Percentiles rank a stretch among this genome's conserved stretches.
phyloP scores from a whole-genome alignment of 2,329 filamentous ascomycete species.

The Fusarium devonianum region DNA sequence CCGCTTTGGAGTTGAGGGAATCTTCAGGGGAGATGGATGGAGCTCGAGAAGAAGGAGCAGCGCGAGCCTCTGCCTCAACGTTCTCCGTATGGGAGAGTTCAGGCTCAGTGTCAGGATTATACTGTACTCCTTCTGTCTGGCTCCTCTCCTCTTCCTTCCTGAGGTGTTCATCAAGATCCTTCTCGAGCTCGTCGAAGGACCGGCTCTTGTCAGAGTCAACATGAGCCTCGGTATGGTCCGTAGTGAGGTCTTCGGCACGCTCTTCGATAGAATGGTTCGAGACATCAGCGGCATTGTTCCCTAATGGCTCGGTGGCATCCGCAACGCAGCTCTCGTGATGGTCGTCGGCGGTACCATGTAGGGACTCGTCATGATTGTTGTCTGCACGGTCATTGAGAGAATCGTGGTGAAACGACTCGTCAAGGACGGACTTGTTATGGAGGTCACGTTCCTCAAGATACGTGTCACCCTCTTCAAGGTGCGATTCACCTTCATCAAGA shows the following conservation, averaged over 20 bases:
- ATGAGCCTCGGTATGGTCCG: background rate
- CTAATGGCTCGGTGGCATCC: too few relatives aligned
- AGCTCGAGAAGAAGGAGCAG: constrained; percentile 8
- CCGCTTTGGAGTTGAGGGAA: background rate
- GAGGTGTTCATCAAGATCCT: constrained; percentile 32
- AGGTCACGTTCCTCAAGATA: background rate
- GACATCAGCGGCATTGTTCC: too few relatives aligned
- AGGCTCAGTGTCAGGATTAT: constrained; percentile 1
- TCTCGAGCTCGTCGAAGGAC: constrained; percentile 32
- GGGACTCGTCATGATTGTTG: background rate
- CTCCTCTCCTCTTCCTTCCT: constrained; percentile 32
- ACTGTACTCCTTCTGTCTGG: constrained; percentile 20
- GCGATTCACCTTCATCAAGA: constrained; percentile 2
- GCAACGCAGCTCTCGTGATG: constrained; percentile 8
- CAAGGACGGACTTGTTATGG: background rate
- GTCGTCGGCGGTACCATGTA: constrained; percentile 3
- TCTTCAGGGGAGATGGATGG: constrained; percentile 20
- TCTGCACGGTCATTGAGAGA: background rate
- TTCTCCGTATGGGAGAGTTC: constrained; percentile 32
- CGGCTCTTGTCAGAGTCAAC: constrained; percentile 13
- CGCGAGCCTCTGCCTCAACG: constrained; percentile 2
- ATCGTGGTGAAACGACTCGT: constrained; percentile 10
- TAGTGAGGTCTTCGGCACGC: background rate
- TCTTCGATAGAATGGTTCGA: constrained; percentile 14
- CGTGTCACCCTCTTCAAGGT: constrained; percentile 3